Percentiles rank a stretch among this genome's conserved stretches.
Conservation (phyloP, 192 early-diverging fungal genomes). For the Spinellus fusiger region DNA sequence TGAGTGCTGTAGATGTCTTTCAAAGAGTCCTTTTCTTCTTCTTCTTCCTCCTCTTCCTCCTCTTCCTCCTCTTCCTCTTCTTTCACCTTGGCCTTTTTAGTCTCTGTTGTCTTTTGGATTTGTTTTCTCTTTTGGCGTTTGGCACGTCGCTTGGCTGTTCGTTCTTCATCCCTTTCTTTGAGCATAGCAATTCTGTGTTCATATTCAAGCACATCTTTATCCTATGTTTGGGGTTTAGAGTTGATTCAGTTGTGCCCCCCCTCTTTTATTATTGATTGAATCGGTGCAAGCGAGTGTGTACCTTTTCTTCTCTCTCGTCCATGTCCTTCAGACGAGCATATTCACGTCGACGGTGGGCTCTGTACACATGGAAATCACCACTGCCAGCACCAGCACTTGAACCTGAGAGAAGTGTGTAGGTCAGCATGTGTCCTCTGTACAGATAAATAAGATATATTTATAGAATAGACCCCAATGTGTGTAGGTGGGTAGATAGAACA, state of each 20-base stretch:
- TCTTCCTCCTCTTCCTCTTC: background rate
- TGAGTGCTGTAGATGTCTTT: no score
- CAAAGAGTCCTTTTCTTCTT: no score
- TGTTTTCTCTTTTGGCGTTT: constrained; percentile 78
- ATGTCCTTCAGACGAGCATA: constrained; percentile 73
- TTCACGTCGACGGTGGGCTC: constrained; percentile 81
- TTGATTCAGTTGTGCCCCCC: no score
- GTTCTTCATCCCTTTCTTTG: constrained; percentile 65
- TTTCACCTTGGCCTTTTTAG: no score
- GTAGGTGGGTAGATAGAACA: no score
- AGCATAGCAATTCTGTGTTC: constrained; percentile 52
- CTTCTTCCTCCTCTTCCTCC: no score
- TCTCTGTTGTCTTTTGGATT: background rate
- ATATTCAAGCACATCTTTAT: constrained; percentile 52
- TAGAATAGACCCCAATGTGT: no score
- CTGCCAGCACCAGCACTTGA: constrained; percentile 94
- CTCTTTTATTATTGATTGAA: background rate
- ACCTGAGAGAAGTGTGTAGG: constrained; percentile 31
- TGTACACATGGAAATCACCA: constrained; percentile 94
- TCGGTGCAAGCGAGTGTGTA: constrained; percentile 18
- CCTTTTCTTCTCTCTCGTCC: constrained; percentile 68
- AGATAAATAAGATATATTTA: no score
- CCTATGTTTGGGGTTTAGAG: constrained; percentile 26
- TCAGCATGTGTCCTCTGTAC: no score
- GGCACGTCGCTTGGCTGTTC: constrained; percentile 82